Base-by-base conservation (phyloP, 495 filamentous ascomycete species). In the Penicillium arizonense region DNA sequence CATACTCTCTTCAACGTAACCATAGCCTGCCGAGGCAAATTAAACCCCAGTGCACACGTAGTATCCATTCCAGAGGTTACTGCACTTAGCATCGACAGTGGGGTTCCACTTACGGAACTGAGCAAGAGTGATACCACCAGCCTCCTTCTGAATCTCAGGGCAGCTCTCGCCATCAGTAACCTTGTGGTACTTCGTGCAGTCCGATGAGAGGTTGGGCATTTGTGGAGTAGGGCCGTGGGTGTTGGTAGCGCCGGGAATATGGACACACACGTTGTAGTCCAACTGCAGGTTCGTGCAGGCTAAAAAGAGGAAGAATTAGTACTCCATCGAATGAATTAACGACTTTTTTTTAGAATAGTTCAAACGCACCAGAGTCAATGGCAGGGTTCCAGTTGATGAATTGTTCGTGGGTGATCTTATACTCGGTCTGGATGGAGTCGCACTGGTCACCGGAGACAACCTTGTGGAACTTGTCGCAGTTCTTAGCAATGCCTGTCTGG, bases 381-480 rank as follows among this genome's bases (percentile, higher is more conserved):
- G 47, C 36, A 16, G 64, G 58, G 48, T 64, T 67, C 61, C 61
- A 67, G 2, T 47, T 38, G 43, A 53, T 47, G 39, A 64, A 59
- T 39, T 68, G 44, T 11, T 4, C 46, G 1, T 55, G 4, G 16
- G 47, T 57, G 51, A 70, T 57, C 26, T 45, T 52, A 37, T 59
- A 39, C 20, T 44, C 45, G 8, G 47, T 50, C 16, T 54, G 44
- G 41, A 72, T 64, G 16, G 40, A 18, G 30, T 50, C 44, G 53
- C 62, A 72, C 26, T 48, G 47, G 37, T 69, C 66, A 8, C 62
- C 66, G 1, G 46, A 26, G 11, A 38, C 3, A 5, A 69, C 56
- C 14, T 46, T 20, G 39, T 69, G 56, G 37, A 38, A 60, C 5
- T 56, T 44, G 21, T 57, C 59, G 47, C 68, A 71, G 24, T 50